Evolutionary conservation across 257 asterid genomes (phyloP).

Genomic region (Forsythia suspensa): DNA sequence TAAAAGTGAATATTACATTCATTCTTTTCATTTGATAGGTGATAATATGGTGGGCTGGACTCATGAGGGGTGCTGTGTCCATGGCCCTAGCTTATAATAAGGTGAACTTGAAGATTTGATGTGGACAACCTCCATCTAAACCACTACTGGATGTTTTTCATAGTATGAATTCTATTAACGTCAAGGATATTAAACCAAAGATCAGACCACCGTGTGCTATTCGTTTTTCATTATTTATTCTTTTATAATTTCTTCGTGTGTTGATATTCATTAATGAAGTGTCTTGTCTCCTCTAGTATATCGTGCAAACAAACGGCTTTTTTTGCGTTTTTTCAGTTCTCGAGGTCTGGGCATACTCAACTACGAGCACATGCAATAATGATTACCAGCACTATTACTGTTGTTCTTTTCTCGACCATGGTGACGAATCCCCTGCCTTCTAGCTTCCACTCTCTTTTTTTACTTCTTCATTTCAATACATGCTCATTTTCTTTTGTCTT

Average conservation of each 20-base stretch:
- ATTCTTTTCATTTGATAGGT: conserved; percentile 24
- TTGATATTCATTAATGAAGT: not conserved
- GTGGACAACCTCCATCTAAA: not conserved
- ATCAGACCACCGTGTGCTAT: not conserved
- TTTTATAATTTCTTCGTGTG: not conserved
- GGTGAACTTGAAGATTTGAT: conserved; percentile 23
- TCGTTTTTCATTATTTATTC: not conserved
- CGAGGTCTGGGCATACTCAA: conserved; percentile 33
- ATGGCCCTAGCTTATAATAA: conserved; percentile 50
- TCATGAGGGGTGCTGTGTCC: conserved; percentile 49
- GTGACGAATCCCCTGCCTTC: conserved; percentile 22
- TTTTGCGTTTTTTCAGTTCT: conserved; percentile 30
- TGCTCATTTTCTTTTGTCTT: not conserved
- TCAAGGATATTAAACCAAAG: not conserved
- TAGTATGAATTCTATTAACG: not conserved
- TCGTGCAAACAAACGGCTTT: not conserved
- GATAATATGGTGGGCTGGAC: conserved; percentile 51
- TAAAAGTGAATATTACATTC: conserved; percentile 1
- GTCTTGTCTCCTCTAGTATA: not conserved
- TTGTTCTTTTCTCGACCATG: conserved; percentile 49
- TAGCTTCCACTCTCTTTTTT: not conserved
- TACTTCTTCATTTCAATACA: not conserved
- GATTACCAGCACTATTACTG: conserved; percentile 46
- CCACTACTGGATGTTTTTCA: not conserved
- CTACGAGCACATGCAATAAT: conserved; percentile 38